Conservation (phyloP, 2,329 filamentous ascomycete species). For the Parastagonospora avenae region DNA sequence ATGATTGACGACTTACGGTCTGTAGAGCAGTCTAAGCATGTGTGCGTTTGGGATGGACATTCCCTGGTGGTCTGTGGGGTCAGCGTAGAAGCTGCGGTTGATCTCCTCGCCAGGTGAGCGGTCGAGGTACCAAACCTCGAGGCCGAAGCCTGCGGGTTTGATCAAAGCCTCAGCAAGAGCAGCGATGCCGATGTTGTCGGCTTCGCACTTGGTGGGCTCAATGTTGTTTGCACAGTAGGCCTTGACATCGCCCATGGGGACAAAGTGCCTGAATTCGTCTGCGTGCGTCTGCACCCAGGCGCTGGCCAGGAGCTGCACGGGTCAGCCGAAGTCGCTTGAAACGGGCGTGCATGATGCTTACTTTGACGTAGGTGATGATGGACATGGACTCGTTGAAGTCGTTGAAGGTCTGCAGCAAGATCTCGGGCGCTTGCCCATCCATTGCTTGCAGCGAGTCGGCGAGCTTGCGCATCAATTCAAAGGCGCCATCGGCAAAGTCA, state of each 20-base stretch:
- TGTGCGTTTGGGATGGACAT: conserved; percentile 55
- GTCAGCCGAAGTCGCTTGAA: conserved; percentile 9
- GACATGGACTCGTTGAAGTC: conserved; percentile 68
- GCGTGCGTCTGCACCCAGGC: conserved; percentile 81
- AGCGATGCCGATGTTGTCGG: conserved; percentile 85
- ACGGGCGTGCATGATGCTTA: conserved; percentile 38
- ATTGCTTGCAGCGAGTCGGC: conserved; percentile 60
- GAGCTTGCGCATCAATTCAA: conserved; percentile 69
- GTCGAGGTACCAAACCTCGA: conserved; percentile 92
- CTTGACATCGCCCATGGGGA: conserved; percentile 62
- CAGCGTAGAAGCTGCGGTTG: conserved; percentile 69
- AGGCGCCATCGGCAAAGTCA: conserved; percentile 80
- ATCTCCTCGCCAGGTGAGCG: conserved; percentile 78
- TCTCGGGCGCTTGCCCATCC: conserved; percentile 57
- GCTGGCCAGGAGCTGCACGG: conserved; percentile 72
- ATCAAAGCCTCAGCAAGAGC: conserved; percentile 79
- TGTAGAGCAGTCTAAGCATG: conserved; percentile 70
- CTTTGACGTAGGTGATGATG: conserved; percentile 83
- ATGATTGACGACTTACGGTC: conserved; percentile 58
- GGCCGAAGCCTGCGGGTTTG: conserved; percentile 74
- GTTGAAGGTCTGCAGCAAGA: conserved; percentile 75
- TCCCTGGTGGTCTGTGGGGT: conserved; percentile 54
- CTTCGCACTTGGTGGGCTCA: conserved; percentile 78
- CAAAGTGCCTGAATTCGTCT: conserved; percentile 72
- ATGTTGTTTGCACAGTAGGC: conserved; percentile 73